These are phyloP conservation scores for Anacardium occidentale DNA, from an alignment of 345 rosid genomes.

Conservation along the genomic window DNA sequence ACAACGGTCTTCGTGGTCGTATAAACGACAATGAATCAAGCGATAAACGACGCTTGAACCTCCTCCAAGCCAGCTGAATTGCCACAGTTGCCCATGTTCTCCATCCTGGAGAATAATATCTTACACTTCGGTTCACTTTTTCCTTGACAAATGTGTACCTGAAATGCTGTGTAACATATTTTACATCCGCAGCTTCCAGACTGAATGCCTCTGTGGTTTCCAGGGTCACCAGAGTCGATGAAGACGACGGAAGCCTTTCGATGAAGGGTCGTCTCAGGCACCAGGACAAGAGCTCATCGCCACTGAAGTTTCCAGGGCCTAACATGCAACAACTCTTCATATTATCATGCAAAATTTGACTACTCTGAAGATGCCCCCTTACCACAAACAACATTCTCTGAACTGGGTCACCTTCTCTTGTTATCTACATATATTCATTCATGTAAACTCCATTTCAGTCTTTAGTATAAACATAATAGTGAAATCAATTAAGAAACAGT, in stretches of 20 bases:
- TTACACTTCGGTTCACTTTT: slow-evolving; percentile 84
- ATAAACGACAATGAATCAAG: slow-evolving; percentile 84
- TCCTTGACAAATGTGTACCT: slow-evolving; percentile 93
- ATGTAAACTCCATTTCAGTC: too few species aligned
- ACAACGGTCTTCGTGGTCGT: slow-evolving; percentile 84
- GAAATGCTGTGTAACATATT: slow-evolving; percentile 92
- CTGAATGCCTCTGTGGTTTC: slow-evolving; percentile 97
- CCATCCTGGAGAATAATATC: slow-evolving; percentile 98
- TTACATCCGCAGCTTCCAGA: slow-evolving; percentile 81
- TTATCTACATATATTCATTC: slow-evolving; percentile 43
- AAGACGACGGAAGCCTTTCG: slow-evolving; percentile 82
- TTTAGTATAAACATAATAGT: too few species aligned
- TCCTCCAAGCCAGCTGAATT: slow-evolving; percentile 91
- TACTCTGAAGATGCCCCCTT: slow-evolving; percentile 92
- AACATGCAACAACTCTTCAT: slow-evolving; percentile 92
- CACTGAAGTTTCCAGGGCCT: slow-evolving; percentile 96
- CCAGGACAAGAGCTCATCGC: slow-evolving; percentile 95
- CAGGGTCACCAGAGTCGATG: slow-evolving; percentile 76
- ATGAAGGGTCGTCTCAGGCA: slow-evolving; percentile 86
- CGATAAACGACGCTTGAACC: slow-evolving; percentile 79
- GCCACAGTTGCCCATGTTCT: slow-evolving; percentile 97
- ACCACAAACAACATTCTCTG: slow-evolving; percentile 96
- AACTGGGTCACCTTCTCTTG: slow-evolving; percentile 93
- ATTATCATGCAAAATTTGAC: slow-evolving; percentile 83
- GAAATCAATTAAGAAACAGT: too few species aligned